A percentile compares a stretch with the other conserved stretches of the same genome.
Conservation (phyloP, 2,329 filamentous ascomycete species). For the Penicillium sp. region DNA sequence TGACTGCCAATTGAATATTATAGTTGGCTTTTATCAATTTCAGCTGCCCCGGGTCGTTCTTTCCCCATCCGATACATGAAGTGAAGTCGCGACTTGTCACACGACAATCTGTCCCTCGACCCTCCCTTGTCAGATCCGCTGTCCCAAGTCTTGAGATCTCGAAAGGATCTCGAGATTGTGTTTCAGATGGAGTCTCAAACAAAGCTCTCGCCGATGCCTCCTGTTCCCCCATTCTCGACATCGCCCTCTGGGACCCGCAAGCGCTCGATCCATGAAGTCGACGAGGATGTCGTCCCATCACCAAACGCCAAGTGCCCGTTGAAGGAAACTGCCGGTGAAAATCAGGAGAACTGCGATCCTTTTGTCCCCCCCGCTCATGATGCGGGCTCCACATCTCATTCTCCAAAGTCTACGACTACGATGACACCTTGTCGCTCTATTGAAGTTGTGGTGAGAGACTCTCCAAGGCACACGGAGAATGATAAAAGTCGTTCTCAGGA, state of each 20-base stretch:
- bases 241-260: constrained; percentile 28
- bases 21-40: background rate
- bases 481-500: background rate
- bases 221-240: constrained; percentile 12
- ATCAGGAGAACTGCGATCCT: constrained; percentile 29
- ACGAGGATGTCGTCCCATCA: constrained; percentile 14
- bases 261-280: constrained; percentile 32
- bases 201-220: constrained; percentile 22
- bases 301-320: constrained; percentile 16
- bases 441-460: constrained; percentile 6
- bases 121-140: background rate
- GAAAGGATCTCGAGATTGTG: background rate
- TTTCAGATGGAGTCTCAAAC: constrained; percentile 24
- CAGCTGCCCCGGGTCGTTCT: background rate
- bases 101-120: constrained; percentile 1
- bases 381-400: background rate
- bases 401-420: background rate
- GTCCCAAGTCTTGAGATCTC: background rate
- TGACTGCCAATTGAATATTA: background rate
- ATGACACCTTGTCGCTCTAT: background rate
- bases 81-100: constrained; percentile 8
- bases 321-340: constrained; percentile 10
- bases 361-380: background rate
- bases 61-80: background rate
- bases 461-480: background rate